Evolutionary conservation across 176 grass and related monocot species (phyloP), one percentile per base, ranked within the genome.

Genomic region (Bromus sterilis): DNA sequence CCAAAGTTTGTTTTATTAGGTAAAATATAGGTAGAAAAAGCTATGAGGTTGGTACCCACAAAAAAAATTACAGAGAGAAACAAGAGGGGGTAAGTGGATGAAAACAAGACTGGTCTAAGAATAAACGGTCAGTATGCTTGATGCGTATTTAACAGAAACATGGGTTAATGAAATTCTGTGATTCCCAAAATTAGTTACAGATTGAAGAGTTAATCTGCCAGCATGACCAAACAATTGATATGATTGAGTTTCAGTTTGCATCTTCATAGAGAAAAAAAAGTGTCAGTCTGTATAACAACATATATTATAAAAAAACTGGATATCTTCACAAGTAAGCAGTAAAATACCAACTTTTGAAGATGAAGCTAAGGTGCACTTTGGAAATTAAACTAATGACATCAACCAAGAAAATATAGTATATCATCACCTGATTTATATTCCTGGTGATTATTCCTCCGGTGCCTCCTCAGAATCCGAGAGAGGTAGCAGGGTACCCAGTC

Each of bases 391-490:
- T 39, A 28, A 28, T 69, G 20, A 71, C 4, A 82, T 18, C 2
- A 61, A 78, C 4, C 11, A 30, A 74, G 21, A 67, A 41, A 59
- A 77, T 30, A 84, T 26, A 83, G 56, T 23, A 70, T 13, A 82
- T 57, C 48, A 65, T 89, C 68, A 98, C 83, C 90, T 93, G 80
- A 78, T 20, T 61, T 72, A 86, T 82, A 86, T 83, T 85, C 78
- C 36, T 59, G 65, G 58, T 37, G 78, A 84, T 77, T 73, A 89
- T 73, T 95, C 87, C 70, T 91, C 84, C 4, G 86, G 74, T 80
- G 91, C 91, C 28, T 87, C 92, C 66, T 98, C 96, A 28, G 96
- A 95, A 40, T 95, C 96, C 0, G 96, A 95, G 35, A 98, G 90
- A 42, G 96, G 92, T 85, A 93, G 76, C 10, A 98, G 66, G 58